These are phyloP conservation scores for Lactarius pseudohatsudake DNA, from an alignment of 768 basidiomycete genomes.

Conservation along the genomic window DNA sequence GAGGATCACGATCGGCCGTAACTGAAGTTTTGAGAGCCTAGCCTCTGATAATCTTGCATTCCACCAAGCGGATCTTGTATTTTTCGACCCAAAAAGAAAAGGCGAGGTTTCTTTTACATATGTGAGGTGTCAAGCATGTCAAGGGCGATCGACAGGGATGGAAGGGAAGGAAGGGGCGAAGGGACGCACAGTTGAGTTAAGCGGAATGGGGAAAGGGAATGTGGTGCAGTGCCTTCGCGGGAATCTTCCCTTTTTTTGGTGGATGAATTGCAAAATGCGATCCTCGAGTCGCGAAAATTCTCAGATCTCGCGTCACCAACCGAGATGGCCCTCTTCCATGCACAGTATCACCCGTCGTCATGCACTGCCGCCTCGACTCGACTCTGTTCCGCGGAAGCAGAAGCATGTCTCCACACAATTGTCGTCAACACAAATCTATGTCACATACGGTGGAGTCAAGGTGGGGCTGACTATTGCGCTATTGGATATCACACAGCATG, in stretches of 20 bases:
- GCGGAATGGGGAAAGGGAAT: background rate
- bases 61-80: background rate
- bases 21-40: background rate
- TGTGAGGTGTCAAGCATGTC: background rate
- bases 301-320: background rate
- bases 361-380: background rate
- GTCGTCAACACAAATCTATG: background rate
- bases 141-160: background rate
- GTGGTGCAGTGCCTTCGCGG: slow-evolving; percentile 1
- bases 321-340: background rate
- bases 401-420: background rate
- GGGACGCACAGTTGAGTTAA: background rate
- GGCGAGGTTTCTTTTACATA: background rate
- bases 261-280: background rate
- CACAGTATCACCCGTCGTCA: background rate
- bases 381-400: background rate
- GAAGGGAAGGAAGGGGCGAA: background rate
- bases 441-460: background rate
- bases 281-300: background rate
- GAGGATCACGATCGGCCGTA: slow-evolving; percentile 5
- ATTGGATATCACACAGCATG: slow-evolving; percentile 19
- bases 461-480: slow-evolving; percentile 12
- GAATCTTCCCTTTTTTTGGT: background rate
- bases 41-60: background rate
- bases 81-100: background rate